phyloP scores from a whole-genome alignment of 306 rosid species.

The Geum urbanum region DNA sequence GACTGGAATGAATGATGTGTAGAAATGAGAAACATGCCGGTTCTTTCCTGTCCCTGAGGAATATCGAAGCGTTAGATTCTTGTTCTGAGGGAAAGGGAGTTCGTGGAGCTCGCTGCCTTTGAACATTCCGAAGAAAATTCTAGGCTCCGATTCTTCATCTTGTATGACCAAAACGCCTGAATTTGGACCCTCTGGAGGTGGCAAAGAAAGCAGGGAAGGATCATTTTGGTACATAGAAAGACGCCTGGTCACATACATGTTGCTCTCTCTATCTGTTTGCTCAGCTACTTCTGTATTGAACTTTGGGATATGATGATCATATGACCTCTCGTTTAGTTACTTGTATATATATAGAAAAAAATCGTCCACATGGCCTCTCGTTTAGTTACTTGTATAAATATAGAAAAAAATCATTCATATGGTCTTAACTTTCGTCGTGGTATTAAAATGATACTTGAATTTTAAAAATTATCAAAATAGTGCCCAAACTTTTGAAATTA shows the following conservation, averaged over 20 bases:
- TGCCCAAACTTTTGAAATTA: too few relatives aligned
- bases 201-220: conserved; percentile 27
- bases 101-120: conserved; percentile 21
- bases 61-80: conserved; percentile 37
- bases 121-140: conserved; percentile 40
- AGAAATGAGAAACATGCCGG: conserved; percentile 16
- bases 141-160: conserved; percentile 36
- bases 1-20: conserved; percentile 56
- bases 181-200: conserved; percentile 52
- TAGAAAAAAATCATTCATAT: too few relatives aligned
- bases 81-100: conserved; percentile 67
- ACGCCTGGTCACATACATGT: conserved; percentile 63
- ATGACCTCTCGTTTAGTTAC: background rate
- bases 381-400: background rate
- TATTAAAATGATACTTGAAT: too few relatives aligned
- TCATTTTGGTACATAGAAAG: conserved; percentile 39
- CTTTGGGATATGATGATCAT: background rate
- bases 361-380: too few relatives aligned
- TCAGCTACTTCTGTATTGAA: background rate
- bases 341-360: background rate
- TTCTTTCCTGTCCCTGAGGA: background rate
- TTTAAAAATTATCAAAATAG: too few relatives aligned
- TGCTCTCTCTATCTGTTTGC: background rate
- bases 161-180: conserved; percentile 54
- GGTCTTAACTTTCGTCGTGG: too few relatives aligned